These are phyloP conservation scores for Massospora cicadina DNA, from an alignment of 371 early-diverging fungal species.

Conservation along the genomic window DNA sequence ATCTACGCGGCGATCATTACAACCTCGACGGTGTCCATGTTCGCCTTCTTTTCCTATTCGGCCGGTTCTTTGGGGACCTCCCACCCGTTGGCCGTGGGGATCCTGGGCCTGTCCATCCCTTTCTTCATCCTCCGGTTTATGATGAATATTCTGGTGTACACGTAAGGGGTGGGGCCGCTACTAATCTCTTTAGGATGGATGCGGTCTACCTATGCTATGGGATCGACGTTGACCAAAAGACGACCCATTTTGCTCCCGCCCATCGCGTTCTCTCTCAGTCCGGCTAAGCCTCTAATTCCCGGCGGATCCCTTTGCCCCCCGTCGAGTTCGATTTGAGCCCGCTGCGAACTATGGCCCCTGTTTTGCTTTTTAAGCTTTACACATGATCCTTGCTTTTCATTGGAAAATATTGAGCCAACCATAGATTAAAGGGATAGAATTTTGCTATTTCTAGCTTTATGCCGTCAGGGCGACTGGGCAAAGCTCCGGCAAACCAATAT, in stretches of 20 bases:
- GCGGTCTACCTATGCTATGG: conserved; percentile 10
- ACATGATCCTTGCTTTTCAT: no score
- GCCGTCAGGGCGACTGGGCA: no score
- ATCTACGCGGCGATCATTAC: conserved; percentile 1
- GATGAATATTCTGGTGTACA: conserved; percentile 5
- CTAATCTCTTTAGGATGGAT: conserved; percentile 1
- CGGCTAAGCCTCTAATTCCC: background rate
- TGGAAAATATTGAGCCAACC: no score
- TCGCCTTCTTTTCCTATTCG: conserved; percentile 7
- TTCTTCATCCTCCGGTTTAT: conserved; percentile 2
- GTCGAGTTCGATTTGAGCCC: no score
- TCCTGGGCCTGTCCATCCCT: background rate
- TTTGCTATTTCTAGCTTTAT: no score
- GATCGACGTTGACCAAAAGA: conserved; percentile 9
- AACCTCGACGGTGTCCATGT: background rate
- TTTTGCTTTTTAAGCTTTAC: no score
- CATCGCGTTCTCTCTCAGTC: background rate
- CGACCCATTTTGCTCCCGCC: conserved; percentile 1
- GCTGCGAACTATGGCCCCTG: no score
- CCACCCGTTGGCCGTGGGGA: background rate
- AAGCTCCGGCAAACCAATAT: no score
- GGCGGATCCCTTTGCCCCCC: no score
- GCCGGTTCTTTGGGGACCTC: conserved; percentile 1
- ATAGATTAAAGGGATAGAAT: no score
- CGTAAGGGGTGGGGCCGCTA: background rate